Percentiles rank a stretch among this genome's conserved stretches.
phyloP scores from a whole-genome alignment of 2,329 filamentous ascomycete species.

The Botrytis porri region DNA sequence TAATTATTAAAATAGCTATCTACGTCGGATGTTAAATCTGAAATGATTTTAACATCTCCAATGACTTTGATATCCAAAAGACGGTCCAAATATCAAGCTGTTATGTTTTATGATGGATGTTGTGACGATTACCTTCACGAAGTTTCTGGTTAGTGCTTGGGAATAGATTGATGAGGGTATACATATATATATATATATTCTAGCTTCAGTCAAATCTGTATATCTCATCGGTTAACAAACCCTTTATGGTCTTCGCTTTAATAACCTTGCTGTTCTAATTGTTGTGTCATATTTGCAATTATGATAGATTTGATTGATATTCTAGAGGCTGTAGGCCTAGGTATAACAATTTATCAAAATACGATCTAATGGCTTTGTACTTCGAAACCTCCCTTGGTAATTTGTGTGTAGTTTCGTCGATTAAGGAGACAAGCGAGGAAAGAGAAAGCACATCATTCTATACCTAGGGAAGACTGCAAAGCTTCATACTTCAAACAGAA shows the following conservation, averaged over 20 bases:
- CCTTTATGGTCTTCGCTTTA: background rate
- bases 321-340: background rate
- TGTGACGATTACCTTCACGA: background rate
- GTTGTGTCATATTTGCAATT: background rate
- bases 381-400: too few species aligned
- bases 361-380: too few species aligned
- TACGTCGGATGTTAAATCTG: constrained; percentile 4
- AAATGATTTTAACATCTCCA: background rate
- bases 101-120: background rate
- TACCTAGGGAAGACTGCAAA: too few species aligned
- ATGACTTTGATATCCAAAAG: background rate
- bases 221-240: background rate
- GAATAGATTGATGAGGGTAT: background rate
- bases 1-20: constrained; percentile 2
- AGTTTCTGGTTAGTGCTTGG: background rate
- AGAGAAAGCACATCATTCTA: background rate
- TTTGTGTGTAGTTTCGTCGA: background rate
- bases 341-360: too few species aligned
- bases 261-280: background rate
- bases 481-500: background rate
- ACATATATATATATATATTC: background rate
- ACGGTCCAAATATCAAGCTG: background rate
- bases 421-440: background rate
- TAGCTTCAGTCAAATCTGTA: background rate
- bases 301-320: background rate